Percentiles rank a stretch among this genome's conserved stretches.
phyloP scores from a whole-genome alignment of 176 grass and related monocot species.

The Themeda triandra region DNA sequence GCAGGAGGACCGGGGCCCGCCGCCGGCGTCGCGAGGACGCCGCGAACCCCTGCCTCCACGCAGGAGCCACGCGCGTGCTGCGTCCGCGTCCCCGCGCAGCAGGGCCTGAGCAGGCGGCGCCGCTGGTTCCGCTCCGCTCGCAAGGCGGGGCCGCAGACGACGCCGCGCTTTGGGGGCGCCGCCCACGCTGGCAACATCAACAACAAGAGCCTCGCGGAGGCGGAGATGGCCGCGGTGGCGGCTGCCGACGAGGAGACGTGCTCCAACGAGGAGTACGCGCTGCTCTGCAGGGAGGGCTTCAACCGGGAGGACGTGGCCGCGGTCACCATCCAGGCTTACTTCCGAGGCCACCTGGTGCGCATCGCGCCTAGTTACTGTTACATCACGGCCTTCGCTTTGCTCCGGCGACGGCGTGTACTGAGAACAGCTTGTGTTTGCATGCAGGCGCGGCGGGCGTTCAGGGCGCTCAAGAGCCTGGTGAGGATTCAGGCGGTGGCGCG shows the following conservation, averaged over 20 bases:
- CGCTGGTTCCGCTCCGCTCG: conserved; percentile 43
- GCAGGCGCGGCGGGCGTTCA: conserved; percentile 83
- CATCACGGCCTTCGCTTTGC: neutral
- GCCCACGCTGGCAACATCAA: neutral
- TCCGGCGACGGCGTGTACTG: neutral
- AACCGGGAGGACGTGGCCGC: conserved; percentile 66
- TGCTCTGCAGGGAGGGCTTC: conserved; percentile 67
- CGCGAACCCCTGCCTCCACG: conserved; percentile 37
- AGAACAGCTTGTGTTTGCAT: neutral
- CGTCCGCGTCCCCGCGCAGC: neutral
- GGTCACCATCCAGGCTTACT: conserved; percentile 81
- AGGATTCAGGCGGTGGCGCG: conserved; percentile 92
- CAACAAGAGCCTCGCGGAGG: conserved; percentile 21
- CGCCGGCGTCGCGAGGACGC: neutral
- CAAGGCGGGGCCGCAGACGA: conserved; percentile 20
- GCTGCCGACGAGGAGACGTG: conserved; percentile 30
- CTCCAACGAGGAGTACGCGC: conserved; percentile 57
- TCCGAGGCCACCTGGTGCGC: conserved; percentile 64
- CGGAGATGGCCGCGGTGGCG: neutral
- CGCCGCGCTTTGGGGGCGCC: conserved; percentile 11
- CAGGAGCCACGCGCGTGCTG: conserved; percentile 44
- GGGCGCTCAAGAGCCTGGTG: conserved; percentile 83
- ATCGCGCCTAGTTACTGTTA: neutral
- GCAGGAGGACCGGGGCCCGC: neutral
- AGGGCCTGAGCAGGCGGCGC: conserved; percentile 8